Evolutionary conservation across 768 basidiomycete species (phyloP).

Genomic region (Lepiota brunneoincarnata): DNA sequence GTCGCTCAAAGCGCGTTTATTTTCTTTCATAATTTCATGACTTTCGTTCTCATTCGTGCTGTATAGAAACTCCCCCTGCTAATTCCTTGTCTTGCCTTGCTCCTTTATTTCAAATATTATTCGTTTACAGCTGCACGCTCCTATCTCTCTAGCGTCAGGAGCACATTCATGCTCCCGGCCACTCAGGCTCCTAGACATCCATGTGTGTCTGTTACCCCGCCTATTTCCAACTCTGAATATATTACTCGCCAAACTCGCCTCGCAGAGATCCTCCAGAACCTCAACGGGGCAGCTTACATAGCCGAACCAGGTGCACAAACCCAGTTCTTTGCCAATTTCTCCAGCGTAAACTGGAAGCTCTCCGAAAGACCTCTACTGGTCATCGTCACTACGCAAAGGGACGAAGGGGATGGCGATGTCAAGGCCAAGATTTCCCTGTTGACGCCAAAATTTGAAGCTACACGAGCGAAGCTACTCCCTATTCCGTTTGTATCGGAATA

Average conservation of each 20-base stretch:
- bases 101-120: background rate
- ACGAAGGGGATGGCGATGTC: conserved; percentile 17
- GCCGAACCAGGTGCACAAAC: conserved; percentile 77
- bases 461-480: conserved; percentile 59
- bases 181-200: conserved; percentile 33
- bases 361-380: conserved; percentile 80
- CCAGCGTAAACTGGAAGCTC: conserved; percentile 57
- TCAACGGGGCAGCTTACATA: conserved; percentile 68
- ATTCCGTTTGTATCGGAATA: conserved; percentile 48
- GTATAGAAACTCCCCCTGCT: background rate
- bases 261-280: conserved; percentile 42
- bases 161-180: background rate
- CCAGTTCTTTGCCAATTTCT: conserved; percentile 72
- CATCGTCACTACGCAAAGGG: conserved; percentile 46
- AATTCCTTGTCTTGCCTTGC: conserved; percentile 3
- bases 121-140: background rate
- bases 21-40: no score
- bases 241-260: conserved; percentile 51
- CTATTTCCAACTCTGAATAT: conserved; percentile 47
- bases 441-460: conserved; percentile 75
- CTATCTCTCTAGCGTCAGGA: background rate
- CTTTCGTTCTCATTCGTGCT: background rate
- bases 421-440: conserved; percentile 54
- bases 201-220: conserved; percentile 24
- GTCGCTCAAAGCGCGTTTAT: no score